Evolutionary conservation across 495 filamentous ascomycete genomes (phyloP).

Genomic region (Mytilinidion resinicola): DNA sequence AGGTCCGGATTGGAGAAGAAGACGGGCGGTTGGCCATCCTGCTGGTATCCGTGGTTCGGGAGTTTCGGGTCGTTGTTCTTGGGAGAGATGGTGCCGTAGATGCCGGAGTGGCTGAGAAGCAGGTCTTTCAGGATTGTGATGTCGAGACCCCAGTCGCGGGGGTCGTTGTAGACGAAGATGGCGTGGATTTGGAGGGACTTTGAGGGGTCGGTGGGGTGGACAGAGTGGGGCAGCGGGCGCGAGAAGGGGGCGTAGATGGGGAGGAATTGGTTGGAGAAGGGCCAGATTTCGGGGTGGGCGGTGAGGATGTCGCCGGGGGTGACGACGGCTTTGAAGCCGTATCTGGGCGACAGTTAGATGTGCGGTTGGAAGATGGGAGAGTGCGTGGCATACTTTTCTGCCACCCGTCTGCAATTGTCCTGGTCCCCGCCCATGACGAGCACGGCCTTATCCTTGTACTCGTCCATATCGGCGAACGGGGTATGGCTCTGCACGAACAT

Average conservation of each 20-base stretch:
- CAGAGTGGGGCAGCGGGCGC: conserved; percentile 52
- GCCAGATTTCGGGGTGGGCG: conserved; percentile 70
- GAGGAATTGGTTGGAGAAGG: conserved; percentile 59
- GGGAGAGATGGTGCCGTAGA: conserved; percentile 68
- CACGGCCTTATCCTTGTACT: conserved; percentile 61
- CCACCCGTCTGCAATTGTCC: conserved; percentile 68
- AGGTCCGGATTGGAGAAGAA: conserved; percentile 91
- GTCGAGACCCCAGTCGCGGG: conserved; percentile 91
- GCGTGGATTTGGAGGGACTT: conserved; percentile 67
- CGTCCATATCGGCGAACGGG: conserved; percentile 57
- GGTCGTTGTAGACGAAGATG: conserved; percentile 84
- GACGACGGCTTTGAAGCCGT: conserved; percentile 80
- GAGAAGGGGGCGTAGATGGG: conserved; percentile 56
- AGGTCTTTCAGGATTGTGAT: conserved; percentile 74
- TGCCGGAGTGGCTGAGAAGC: conserved; percentile 64
- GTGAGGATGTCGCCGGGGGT: conserved; percentile 77
- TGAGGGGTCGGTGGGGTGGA: conserved; percentile 33
- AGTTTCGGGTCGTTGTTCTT: conserved; percentile 49
- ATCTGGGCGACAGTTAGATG: conserved; percentile 37
- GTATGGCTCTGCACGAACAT: conserved; percentile 84
- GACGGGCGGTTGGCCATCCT: conserved; percentile 69
- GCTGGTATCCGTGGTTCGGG: conserved; percentile 68
- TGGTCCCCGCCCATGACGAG: conserved; percentile 77
- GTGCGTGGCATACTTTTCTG: conserved; percentile 39
- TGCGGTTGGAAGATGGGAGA: no score